Percentiles rank a stretch among this genome's conserved stretches.
These are phyloP conservation scores for Pichia sp. DNA, from an alignment of 1,139 yeast species.

Conservation along the genomic window DNA sequence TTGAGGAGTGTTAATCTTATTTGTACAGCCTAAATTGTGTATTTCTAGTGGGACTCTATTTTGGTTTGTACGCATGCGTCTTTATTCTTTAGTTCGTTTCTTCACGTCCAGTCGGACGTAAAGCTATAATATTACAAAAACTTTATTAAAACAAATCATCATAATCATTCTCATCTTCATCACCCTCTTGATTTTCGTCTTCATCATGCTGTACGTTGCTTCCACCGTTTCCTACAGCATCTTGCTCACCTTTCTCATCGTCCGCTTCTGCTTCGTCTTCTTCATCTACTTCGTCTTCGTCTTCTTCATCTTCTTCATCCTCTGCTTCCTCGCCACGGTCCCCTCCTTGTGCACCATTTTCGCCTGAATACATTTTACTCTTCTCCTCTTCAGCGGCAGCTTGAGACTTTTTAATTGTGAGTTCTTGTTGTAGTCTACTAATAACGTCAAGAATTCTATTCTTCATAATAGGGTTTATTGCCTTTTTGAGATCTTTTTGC, in stretches of 20 bases:
- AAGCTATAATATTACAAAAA: background rate
- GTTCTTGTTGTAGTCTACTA: constrained; percentile 71
- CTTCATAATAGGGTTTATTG: constrained; percentile 82
- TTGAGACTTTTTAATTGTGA: constrained; percentile 76
- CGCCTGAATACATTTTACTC: constrained; percentile 22
- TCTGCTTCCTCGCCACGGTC: constrained; percentile 27
- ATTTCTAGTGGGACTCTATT: background rate
- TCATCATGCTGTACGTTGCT: constrained; percentile 31
- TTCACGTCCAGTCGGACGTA: background rate
- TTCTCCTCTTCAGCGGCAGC: constrained; percentile 36
- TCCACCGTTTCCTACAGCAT: constrained; percentile 22
- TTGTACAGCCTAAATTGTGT: background rate
- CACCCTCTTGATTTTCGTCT: constrained; percentile 30
- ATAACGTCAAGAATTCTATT: constrained; percentile 84
- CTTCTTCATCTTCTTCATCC: constrained; percentile 28
- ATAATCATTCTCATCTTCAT: constrained; percentile 29
- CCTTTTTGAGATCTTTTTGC: constrained; percentile 65
- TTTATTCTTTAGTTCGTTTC: background rate
- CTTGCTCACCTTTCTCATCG: constrained; percentile 28
- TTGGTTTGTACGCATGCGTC: background rate
- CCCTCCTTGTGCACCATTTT: constrained; percentile 25
- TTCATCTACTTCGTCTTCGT: constrained; percentile 31
- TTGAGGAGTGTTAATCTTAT: background rate
- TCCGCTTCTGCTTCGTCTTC: constrained; percentile 30
- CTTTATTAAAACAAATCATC: constrained; percentile 37